Base-by-base conservation (phyloP, 2,329 filamentous ascomycete genomes). In the Leptographium procerum region DNA sequence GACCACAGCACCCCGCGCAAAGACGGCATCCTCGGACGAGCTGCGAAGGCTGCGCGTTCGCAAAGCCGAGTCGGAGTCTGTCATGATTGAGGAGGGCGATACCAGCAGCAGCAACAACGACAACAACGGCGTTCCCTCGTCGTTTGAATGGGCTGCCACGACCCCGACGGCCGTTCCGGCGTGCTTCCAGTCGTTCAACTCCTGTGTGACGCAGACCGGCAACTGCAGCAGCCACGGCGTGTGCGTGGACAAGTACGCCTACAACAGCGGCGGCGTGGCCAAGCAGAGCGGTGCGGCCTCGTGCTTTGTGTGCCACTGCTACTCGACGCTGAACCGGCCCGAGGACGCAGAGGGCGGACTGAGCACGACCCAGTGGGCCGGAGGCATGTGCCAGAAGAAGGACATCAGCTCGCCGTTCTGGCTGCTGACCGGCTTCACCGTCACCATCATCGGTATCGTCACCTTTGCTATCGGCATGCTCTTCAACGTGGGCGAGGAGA, bases 371-470 rank as follows among this genome's bases (percentile, higher is more conserved):
- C 80, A 85, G 68, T 97, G 91, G 90, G 92, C 85, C 55, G 94
- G 94, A 19, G 77, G 83, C 43, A 86, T 87, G 52, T 99, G 94
- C 75, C 85, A 94, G 69, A 99, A 97, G 83, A 82, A 86, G 71
- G 92, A 99, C 68, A 77, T 97, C 56, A 95, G 90, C 69, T 82
- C 86, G 31, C 86, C 88, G 6, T 97, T 99, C 74, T 95, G 91
- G 83, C 75, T 99, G 55, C 85, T 99, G 66, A 81, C 83, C 14
- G 84, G 86, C 9, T 87, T 94, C 65, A 86, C 82, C 4, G 74
- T 96, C 53, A 72, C 84, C 43, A 76, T 95, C 62, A 73, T 94
- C 1, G 80, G 82, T 52, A 73, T 88, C 43, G 73, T 95, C 31
- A 78, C 77, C 43, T 85, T 87, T 69, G 84, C 83, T 13, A 85